Percentiles rank a stretch among this genome's conserved stretches.
Evolutionary conservation across 129 eudicot species (phyloP).

Genomic region (Sambucus nigra): DNA sequence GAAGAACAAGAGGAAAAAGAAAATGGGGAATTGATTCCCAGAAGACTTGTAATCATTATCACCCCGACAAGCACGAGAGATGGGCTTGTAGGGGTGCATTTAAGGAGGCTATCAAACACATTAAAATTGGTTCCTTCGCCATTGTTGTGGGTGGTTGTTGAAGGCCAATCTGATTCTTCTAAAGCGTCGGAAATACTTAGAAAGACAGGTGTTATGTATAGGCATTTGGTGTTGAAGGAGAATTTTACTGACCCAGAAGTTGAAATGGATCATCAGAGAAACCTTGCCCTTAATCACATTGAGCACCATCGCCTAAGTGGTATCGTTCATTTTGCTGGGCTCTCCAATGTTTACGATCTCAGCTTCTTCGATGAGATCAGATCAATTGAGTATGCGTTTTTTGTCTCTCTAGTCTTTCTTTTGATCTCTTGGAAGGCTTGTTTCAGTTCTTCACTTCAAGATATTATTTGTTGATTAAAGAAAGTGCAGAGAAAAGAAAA

Average conservation of each 20-base stretch:
- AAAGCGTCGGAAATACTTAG: conserved; percentile 70
- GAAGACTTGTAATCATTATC: conserved; percentile 57
- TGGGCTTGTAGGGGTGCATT: conserved; percentile 37
- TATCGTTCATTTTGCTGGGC: conserved; percentile 84
- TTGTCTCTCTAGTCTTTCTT: not conserved
- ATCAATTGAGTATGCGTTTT: conserved; percentile 60
- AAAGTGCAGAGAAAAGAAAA: too few species aligned
- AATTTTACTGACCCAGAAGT: conserved; percentile 52
- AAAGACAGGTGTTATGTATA: conserved; percentile 79
- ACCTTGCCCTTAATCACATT: conserved; percentile 78
- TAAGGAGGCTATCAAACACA: conserved; percentile 62
- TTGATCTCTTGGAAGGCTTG: too few species aligned
- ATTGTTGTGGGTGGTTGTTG: conserved; percentile 83
- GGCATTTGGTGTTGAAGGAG: conserved; percentile 85
- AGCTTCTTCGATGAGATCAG: conserved; percentile 86
- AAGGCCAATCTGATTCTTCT: conserved; percentile 40
- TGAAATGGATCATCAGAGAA: conserved; percentile 86
- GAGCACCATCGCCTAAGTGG: conserved; percentile 89
- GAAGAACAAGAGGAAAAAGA: conserved; percentile 7
- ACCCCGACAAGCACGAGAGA: conserved; percentile 62
- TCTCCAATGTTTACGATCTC: conserved; percentile 80
- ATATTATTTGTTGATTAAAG: too few species aligned
- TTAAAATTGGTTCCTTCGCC: conserved; percentile 62
- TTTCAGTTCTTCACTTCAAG: too few species aligned
- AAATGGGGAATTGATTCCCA: conserved; percentile 21